Base-by-base conservation (phyloP, 2,329 filamentous ascomycete species). In the Trichoderma breve region DNA sequence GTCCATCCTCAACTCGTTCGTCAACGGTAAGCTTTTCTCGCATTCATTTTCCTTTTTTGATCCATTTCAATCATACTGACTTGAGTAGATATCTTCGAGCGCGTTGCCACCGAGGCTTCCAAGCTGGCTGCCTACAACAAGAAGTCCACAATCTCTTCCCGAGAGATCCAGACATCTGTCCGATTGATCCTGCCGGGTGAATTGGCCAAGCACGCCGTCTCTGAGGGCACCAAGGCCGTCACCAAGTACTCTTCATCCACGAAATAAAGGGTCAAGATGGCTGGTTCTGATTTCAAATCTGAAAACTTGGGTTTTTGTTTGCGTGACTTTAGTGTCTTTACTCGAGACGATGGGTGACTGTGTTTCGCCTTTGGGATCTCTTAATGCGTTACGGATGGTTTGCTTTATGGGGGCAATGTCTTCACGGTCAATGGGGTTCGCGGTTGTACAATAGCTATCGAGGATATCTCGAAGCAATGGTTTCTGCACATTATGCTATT, bases 71-170 rank as follows among this genome's bases (percentile, higher is more conserved):
- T 26, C 60, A 8, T 14, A 62, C 64, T 69, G 21, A 53, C 30
- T 67, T 62, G 9, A 8, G 24, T 15, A 96, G 94, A 99, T 81
- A 99, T 99, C 84, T 99, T 99, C 84, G 96, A 99, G 92, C 95
- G 96, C 79, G 95, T 99, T 79, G 96, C 96, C 76, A 98, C 96
- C 73, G 96, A 99, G 87, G 96, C 96, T 67, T 97, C 94, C 83
- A 99, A 99, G 92, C 92, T 99, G 74, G 96, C 96, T 78, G 96
- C 96, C 76, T 99, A 99, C 90, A 99, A 99, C 92, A 99, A 98
- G 93, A 99, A 99, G 90, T 98, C 95, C 66, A 99, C 96, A 83
- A 99, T 99, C 86, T 98, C 95, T 70, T 98, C 96, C 78, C 93
- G 96, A 82, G 96, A 99, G 88, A 99, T 99, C 83, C 96, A 99